A percentile compares a stretch with the other conserved stretches of the same genome.
Evolutionary conservation across 371 early-diverging fungal genomes (phyloP).

Genomic region (Vairimorpha necatrix): DNA sequence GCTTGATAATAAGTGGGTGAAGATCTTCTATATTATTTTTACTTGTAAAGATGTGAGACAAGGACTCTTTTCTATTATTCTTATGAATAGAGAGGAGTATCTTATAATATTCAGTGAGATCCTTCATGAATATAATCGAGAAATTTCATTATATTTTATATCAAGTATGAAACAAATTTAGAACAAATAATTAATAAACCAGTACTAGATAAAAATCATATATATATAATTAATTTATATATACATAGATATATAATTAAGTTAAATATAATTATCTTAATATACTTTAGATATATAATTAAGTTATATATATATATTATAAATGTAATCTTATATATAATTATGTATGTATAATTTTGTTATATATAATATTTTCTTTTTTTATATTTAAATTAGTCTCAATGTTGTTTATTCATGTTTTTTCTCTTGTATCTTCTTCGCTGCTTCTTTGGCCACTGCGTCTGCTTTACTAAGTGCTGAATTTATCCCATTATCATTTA

Average conservation of each 20-base stretch:
- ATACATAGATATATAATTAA: neutral
- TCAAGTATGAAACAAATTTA: neutral
- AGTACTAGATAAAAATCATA: too few relatives aligned
- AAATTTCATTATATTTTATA: neutral
- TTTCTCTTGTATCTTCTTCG: conserved; percentile 18
- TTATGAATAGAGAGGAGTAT: neutral
- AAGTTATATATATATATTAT: neutral
- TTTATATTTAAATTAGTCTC: too few relatives aligned
- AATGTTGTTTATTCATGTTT: neutral
- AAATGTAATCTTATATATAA: neutral
- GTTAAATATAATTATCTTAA: neutral
- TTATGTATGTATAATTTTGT: too few relatives aligned
- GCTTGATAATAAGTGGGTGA: neutral
- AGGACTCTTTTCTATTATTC: neutral
- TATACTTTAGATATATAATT: neutral
- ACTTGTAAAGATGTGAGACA: neutral
- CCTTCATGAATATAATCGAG: neutral
- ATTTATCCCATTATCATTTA: conserved; percentile 26
- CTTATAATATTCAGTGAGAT: conserved; percentile 9
- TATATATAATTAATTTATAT: neutral
- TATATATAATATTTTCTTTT: too few relatives aligned
- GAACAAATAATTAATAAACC: too few relatives aligned
- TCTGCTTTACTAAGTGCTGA: conserved; percentile 37
- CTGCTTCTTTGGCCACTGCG: conserved; percentile 47
- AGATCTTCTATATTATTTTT: neutral